Base-by-base conservation (phyloP, 306 rosid genomes). In the Mimosa pudica region DNA sequence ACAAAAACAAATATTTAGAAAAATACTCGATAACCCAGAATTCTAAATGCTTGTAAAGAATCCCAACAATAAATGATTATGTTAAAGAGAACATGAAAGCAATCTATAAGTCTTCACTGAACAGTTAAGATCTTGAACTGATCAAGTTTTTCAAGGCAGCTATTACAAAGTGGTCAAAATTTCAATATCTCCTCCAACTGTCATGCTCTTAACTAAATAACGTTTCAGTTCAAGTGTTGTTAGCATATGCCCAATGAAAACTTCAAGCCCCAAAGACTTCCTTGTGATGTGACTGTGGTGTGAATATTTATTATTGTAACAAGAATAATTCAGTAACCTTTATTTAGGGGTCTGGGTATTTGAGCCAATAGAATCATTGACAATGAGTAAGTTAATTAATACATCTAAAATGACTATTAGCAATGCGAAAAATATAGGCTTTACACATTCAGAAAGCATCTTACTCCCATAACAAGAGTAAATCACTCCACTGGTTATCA, bases 1-100 rank as follows among this genome's bases (percentile, higher is more conserved):
- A 20, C 74, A 24, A 46, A 62, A 46, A 83, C 81, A 70, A 71
- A 69, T 16, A 57, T 30, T 84, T 24, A 82, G 71, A 67, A 83
- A 17, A 57, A 18, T 42, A 70, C 49, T 76, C 33, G 9, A 77
- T 35, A 17, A 71, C 71, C 51, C 17, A 41, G 68, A 74, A 81
- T 70, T 41, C 42, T 70, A 24, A 70, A 70, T 46, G 42, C 58
- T 46, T 46, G 4, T 47, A 20, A 46, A 32, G 58, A 46, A 16
- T 17, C 18, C 58, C 46, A 47, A 16, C 42, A 41, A 13, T 6
- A 20, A 67, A 41, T 41, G 14, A 2, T 38, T 64, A 17, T 67
- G 71, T 67, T 36, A 8, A 67, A 41, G 32, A 16, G 17, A 16
- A 38, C n/a, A 17, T 9, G 7, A 35, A 63, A 14, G 10, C 13